Conservation (phyloP, 1,284 basidiomycete genomes). For the Abortiporus biennis region DNA sequence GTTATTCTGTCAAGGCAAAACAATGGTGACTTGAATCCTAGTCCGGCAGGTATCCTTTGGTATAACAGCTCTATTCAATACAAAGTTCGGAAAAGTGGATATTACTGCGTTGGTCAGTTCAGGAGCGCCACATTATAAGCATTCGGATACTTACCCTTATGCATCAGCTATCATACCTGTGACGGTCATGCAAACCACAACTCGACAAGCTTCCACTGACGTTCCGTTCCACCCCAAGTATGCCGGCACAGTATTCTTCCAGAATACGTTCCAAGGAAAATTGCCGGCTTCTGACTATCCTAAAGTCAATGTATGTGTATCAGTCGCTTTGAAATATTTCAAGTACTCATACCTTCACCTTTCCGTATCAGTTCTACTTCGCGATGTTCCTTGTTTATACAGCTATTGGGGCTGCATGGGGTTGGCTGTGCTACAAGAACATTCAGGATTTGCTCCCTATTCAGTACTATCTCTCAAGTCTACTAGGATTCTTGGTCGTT, state of each 20-base stretch:
- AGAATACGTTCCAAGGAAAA: constrained; percentile 85
- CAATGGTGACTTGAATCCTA: constrained; percentile 31
- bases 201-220: constrained; percentile 35
- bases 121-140: constrained; percentile 4
- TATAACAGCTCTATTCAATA: constrained; percentile 73
- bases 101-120: constrained; percentile 86
- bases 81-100: constrained; percentile 82
- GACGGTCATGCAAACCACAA: constrained; percentile 44
- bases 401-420: constrained; percentile 71
- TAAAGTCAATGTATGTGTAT: constrained; percentile 91
- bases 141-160: constrained; percentile 9
- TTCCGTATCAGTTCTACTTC: constrained; percentile 73
- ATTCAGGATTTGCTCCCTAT: constrained; percentile 80
- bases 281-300: constrained; percentile 94
- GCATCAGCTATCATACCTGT: constrained; percentile 76
- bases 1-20: constrained; percentile 12
- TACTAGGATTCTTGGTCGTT: constrained; percentile 83
- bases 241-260: constrained; percentile 78
- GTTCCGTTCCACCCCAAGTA: constrained; percentile 75
- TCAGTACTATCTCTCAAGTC: constrained; percentile 93
- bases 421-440: constrained; percentile 79
- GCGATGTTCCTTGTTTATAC: constrained; percentile 76
- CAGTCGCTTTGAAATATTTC: too few species aligned
- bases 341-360: constrained; percentile 1
- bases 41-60: constrained; percentile 39